Evolutionary conservation across 371 early-diverging fungal genomes (phyloP), one percentile per base, ranked within the genome.

Genomic region (Cokeromyces recurvatus): DNA sequence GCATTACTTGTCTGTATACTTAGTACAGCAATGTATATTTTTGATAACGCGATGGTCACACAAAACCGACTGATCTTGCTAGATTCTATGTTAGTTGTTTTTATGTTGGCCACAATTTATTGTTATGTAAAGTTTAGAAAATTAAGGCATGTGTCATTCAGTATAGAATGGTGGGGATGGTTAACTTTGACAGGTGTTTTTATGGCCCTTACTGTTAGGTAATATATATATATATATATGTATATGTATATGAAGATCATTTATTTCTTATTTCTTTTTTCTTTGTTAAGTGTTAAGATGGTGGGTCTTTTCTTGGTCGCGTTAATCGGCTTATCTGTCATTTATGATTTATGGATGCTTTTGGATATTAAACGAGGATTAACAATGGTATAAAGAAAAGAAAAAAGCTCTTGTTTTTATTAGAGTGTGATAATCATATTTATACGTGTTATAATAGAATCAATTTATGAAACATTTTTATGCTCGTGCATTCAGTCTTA

Each of bases 21-120:
- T 16, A 90, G 85, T 20, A 86, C 85, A 11, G 55, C 78, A 47
- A 67, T 97, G 77, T 78, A 94, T 32, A 59, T 90, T 0, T 85
- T 98, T 62, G 97, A 91, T 86, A 97, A 91, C 57, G 82, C 92
- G 8, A 70, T 94, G 55, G 89, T 95, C 27, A 81, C 92, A 2
- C 97, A 98, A 63, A 86, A 89, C 17, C 77, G 97, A 22, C 66
- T 97, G 56, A 97, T 97, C 49, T 79, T 97, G 53, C 77, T 98
- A 43, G 98, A 98, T 60, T 84, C 87, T 40, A 91, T 94, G 81
- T 78, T 98, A 38, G 71, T 97, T 32, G 84, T 97, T 46, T 97
- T 90, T 51, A 86, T 88, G 78, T 75, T 87, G 32, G 68, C 77
- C 29, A 77, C 92, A 24, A 74, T 92, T 22, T 95, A 89, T 65